Evolutionary conservation across 208 protist genomes (phyloP), one percentile per base, ranked within the genome.

Genomic region (Leishmania aethiopica): DNA sequence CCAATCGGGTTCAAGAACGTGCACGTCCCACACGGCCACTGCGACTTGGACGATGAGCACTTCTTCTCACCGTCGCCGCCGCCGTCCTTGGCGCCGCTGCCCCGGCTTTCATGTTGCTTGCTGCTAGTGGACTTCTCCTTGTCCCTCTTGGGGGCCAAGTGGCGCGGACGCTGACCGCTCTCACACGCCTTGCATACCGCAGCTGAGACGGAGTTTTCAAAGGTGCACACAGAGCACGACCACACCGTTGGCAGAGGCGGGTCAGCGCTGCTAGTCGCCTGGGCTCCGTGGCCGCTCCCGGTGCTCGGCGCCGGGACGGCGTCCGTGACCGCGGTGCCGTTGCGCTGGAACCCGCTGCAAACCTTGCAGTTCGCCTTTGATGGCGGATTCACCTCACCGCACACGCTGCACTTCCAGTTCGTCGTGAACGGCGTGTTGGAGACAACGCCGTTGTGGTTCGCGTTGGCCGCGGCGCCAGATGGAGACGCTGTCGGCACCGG

Each of bases 191-290:
- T 79, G 85, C 94, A 97, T 35, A 94, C 73, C 55, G 89, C 89
- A 47, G 47, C 79, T 2, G 75, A 75, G 45, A 90, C 74, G 15
- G 85, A 49, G 82, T 97, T 97, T 72, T 97, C 90, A 32, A 95
- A 87, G 22, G 92, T 97, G 78, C 94, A 97, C 25, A 95, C 92
- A 6, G 92, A 91, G 86, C 94, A 97, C 45, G 75, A 75, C 92
- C 94, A 97, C 62, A 80, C 71, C 32, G 84, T 88, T 19, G 85
- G 74, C 78, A 57, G 74, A 28, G 83, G 25, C 40, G 75, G 62
- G 75, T 70, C 66, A 40, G 75, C 57, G 70, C 64, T 72, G 19
- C 35, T 37, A 28, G 55, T 75, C 64, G 40, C 40, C 74, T 69
- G 19, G 53, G 6, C 66, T 57, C 53, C 32, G 51, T 74, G 32